Evolutionary conservation across 108 stramenopile species (phyloP), one percentile per base, ranked within the genome.

Genomic region (Nitzschia sp.): DNA sequence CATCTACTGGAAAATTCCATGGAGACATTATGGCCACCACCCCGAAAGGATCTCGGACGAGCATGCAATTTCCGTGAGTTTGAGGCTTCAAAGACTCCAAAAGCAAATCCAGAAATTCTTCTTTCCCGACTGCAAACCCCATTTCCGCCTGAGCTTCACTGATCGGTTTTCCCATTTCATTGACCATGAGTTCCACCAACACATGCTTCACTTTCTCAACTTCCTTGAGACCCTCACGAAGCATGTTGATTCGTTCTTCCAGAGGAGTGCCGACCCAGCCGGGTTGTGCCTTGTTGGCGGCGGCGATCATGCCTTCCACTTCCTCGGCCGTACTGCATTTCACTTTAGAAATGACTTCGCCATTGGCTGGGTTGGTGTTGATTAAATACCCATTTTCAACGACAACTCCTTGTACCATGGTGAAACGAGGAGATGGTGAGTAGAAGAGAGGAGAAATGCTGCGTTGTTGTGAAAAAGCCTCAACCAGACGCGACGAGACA

Each of bases 1-100:
- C 91, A 46, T 88, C 94, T 9, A 84, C 91, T 2, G 97, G 94
- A 77, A 88, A 91, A 57, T 92, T 91, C 91, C 90, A 95, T 2
- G 89, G 91, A 57, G 82, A 76, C 64, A 92, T 55, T 18, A 93
- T 78, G 24, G 73, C 92, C 2, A 91, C 95, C 25, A 95, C 93
- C 28, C 95, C 96, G 8, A 86, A 76, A 6, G 94, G 77, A 60
- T 93, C 85, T 53, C 91, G 80, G 1, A 89, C 80, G 21, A 90
- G 71, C 18, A 74, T 68, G 31, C 79, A 73, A 13, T 63, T 70
- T 64, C 75, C 62, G 59, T 72, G 63, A 45, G 54, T 46, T 66
- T 81, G 45, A n/a, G 81, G 64, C 75, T 83, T 46, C 32, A 89
- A 30, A 26, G 90, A 63, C 55, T 85, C 77, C 59, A 77, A 24